A percentile compares a stretch with the other conserved stretches of the same genome.
phyloP scores from a whole-genome alignment of 768 basidiomycete genomes.

The Xerocomus spinulosus region DNA sequence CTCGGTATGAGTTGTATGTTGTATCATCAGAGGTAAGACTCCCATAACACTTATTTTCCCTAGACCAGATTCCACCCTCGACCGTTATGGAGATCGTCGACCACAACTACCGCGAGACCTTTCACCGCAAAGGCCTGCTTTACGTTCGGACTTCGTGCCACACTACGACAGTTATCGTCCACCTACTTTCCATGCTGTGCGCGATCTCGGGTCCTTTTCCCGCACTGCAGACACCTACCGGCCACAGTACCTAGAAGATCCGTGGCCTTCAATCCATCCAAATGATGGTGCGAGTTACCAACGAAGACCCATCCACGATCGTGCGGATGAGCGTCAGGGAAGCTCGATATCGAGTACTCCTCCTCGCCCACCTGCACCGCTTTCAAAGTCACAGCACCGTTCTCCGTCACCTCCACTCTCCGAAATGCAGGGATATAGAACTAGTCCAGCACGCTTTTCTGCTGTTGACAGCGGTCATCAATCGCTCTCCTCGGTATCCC shows the following conservation, averaged over 20 bases:
- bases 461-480: slow-evolving; percentile 12
- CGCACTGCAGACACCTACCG: slow-evolving; percentile 48
- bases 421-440: slow-evolving; percentile 6
- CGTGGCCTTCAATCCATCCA: slow-evolving; percentile 28
- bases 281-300: slow-evolving; percentile 29
- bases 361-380: slow-evolving; percentile 20
- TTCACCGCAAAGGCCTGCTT: slow-evolving; percentile 34
- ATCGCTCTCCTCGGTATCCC: slow-evolving; percentile 15
- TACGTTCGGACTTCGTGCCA: slow-evolving; percentile 32
- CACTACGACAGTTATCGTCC: slow-evolving; percentile 52
- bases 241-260: slow-evolving; percentile 39
- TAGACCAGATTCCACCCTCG: slow-evolving; percentile 28
- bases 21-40: slow-evolving; percentile 19
- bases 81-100: slow-evolving; percentile 37
- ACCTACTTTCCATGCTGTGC: slow-evolving; percentile 30
- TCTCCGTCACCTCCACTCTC: slow-evolving; percentile 22
- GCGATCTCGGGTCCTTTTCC: slow-evolving; percentile 36
- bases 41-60: slow-evolving; percentile 10
- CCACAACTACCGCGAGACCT: slow-evolving; percentile 30
- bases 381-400: slow-evolving; percentile 15
- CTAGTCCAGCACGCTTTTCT: slow-evolving; percentile 1
- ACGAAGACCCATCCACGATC: slow-evolving; percentile 22
- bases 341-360: slow-evolving; percentile 34
- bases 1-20: slow-evolving; percentile 40
- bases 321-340: slow-evolving; percentile 22